Base-by-base conservation (phyloP, 2,329 filamentous ascomycete species). In the Periglandula ipomoeae region DNA sequence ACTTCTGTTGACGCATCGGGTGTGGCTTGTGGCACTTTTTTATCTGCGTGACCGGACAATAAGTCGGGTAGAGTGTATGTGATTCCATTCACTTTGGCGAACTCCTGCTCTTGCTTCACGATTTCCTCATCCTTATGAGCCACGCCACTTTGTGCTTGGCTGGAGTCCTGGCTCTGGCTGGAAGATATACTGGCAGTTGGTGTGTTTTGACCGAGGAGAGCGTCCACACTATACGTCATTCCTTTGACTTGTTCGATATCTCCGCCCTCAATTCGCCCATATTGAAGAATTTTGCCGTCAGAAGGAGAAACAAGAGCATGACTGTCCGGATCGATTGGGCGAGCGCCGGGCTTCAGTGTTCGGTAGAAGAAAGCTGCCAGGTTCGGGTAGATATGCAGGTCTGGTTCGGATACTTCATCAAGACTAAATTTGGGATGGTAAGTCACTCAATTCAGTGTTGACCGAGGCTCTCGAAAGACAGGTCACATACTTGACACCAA, bases 181-280 rank as follows among this genome's bases (percentile, higher is more conserved):
- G 58, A 58, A 2, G 56, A 59, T 58, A 84, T 66, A 67, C 79
- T 79, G 17, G 76, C 66, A 5, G 74, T 63, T 34, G 78, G 78
- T 5, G 74, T 78, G 52, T 74, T 72, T 55, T 79, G 82, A 46
- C 93, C 93, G 2, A 98, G 77, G 2, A 98, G 77, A 7, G 93
- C 90, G 63, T 98, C 93, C 48, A 98, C 79, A 56, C 85, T 95
- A 69, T 98, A 98, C 1, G 93, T 98, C 76, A 98, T 93, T 52
- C 93, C 93, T 70, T 98, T 98, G 55, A 98, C 91, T 70, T 98
- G 93, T 66, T 98, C 93, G 39, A 98, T 94, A 61, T 96, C 89
- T 43, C 91, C 90, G 59, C 90, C 82, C 60, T 94, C 85, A 50
- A 98, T 96, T 58, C 82, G 83, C 10, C 93, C 93, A 58, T 89